Percentiles rank a stretch among this genome's conserved stretches.
Conservation (phyloP, 768 basidiomycete species). For the Mycena kentingensis region DNA sequence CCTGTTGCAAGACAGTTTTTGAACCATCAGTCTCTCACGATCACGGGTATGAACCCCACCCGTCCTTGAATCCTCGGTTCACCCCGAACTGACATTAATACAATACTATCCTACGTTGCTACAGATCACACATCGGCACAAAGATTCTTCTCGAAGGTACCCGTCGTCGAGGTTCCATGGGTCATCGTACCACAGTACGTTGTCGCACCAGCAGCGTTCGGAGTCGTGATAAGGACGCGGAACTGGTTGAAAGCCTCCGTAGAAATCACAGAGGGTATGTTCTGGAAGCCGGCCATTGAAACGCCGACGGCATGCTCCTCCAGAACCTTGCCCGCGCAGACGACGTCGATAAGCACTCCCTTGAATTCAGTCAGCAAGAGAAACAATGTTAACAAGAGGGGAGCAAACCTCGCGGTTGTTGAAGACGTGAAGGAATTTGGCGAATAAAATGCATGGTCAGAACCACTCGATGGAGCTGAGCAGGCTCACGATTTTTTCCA, state of each 20-base stretch:
- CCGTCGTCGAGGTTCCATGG: slow-evolving; percentile 15
- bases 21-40: no score
- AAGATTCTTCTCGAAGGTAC: slow-evolving; percentile 15
- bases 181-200: slow-evolving; percentile 24
- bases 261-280: slow-evolving; percentile 13
- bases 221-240: slow-evolving; percentile 22
- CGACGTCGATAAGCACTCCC: slow-evolving; percentile 9
- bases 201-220: slow-evolving; percentile 16
- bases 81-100: no score
- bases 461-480: no score
- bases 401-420: slow-evolving; percentile 10
- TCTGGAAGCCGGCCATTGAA: slow-evolving; percentile 17
- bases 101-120: no score
- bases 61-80: no score
- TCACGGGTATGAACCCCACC: no score
- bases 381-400: not conserved
- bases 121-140: slow-evolving; percentile 20
- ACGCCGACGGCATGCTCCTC: slow-evolving; percentile 19
- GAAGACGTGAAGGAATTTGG: slow-evolving; percentile 19
- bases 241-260: slow-evolving; percentile 20
- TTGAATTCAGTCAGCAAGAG: not conserved
- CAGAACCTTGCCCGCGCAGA: slow-evolving; percentile 15
- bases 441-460: no score
- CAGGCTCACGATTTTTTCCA: slow-evolving; percentile 4
- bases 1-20: no score